Evolutionary conservation across 208 protist genomes (phyloP), one percentile per base, ranked within the genome.

Genomic region (Wallacemonas sp.): DNA sequence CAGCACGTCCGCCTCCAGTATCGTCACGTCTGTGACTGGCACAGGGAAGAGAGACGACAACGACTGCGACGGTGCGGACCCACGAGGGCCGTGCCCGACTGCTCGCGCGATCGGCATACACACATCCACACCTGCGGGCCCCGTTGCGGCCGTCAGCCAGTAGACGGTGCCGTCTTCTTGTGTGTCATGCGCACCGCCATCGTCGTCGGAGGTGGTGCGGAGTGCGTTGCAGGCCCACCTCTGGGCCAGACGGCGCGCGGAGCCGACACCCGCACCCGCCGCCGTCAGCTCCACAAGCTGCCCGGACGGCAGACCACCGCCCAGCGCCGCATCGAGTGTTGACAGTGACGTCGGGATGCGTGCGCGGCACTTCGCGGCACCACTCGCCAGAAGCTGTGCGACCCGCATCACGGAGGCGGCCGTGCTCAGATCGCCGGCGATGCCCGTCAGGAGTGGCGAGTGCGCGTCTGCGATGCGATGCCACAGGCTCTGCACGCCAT

Each of bases 231-330:
- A 26, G 6, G 24, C 47, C 47, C 68, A 67, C 74, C 57, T 64
- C 39, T 55, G 55, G 0, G 72, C 73, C 0, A 74, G 79, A 2
- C 85, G 21, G 4, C 57, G 70, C 2, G 87, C 80, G 39, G 80
- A 85, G 2, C 78, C 78, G 17, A 65, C 39, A 19, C 47, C 55
- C 0, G 68, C 55, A 2, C 36, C 44, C 11, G 65, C 27, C 2
- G 83, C 83, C n/a, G 81, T 87, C 41, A 92, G 75, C 54, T 89
- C 80, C 19, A 68, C 76, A 17, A 92, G 38, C n/a, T 75, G 74
- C n/a, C 78, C 77, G 9, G 72, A 70, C 14, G 58, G 60, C 34
- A 90, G 41, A 9, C 78, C 83, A 23, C 81, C 85, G 16, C 66
- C 65, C 30, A 90, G 60, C 4, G 70, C 73, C 6, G 30, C 46